Percentiles rank a stretch among this genome's conserved stretches.
Conservation (phyloP, 2,329 filamentous ascomycete species). For the Trichoderma endophyticum region DNA sequence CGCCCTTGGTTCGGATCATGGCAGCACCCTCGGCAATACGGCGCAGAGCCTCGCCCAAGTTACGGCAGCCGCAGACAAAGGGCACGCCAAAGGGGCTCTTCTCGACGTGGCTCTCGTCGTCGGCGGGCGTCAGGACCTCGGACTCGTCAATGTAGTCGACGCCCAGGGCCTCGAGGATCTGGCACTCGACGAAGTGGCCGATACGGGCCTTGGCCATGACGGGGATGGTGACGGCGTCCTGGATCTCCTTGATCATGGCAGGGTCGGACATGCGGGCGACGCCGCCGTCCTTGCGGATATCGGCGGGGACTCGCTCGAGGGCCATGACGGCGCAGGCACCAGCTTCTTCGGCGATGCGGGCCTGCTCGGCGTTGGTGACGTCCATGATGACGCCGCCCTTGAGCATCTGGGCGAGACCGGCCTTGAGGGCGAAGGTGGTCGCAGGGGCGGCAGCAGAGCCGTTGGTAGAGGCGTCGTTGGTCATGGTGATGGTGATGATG, state of each 20-base stretch:
- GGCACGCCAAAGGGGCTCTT: constrained; percentile 80
- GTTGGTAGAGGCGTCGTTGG: constrained; percentile 34
- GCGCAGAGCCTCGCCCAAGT: constrained; percentile 88
- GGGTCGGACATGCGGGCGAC: constrained; percentile 98
- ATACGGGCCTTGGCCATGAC: constrained; percentile 99
- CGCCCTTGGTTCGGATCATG: constrained; percentile 98
- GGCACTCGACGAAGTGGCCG: constrained; percentile 96
- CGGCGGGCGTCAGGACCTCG: constrained; percentile 94
- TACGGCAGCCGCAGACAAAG: constrained; percentile 95
- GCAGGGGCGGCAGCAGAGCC: constrained; percentile 27
- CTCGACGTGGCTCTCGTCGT: constrained; percentile 85
- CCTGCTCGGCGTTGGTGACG: constrained; percentile 89
- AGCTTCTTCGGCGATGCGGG: constrained; percentile 94
- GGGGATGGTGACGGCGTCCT: constrained; percentile 90
- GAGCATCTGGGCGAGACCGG: constrained; percentile 93
- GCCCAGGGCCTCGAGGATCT: constrained; percentile 91
- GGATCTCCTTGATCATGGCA: constrained; percentile 90
- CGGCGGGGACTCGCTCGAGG: constrained; percentile 92
- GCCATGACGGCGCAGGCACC: constrained; percentile 98
- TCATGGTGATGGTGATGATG: constrained; percentile 26
- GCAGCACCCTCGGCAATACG: constrained; percentile 90
- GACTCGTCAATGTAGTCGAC: constrained; percentile 98
- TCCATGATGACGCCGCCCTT: constrained; percentile 99
- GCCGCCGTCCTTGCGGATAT: constrained; percentile 88
- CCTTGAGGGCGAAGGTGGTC: constrained; percentile 79